phyloP scores from a whole-genome alignment of 257 asterid genomes.

The Mentha longifolia region DNA sequence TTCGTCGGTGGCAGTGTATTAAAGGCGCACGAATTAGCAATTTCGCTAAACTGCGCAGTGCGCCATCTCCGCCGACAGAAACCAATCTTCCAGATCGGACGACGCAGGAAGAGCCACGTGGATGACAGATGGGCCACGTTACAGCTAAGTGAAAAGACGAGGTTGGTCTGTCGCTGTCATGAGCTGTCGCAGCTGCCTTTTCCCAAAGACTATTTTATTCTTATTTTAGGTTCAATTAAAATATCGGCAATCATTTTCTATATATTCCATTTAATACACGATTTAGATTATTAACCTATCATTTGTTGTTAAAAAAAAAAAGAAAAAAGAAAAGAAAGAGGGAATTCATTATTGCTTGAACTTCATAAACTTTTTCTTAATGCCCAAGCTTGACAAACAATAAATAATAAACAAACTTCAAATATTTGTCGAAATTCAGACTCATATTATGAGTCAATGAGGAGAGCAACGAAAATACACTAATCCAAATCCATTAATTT shows the following conservation, averaged over 20 bases:
- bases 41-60: constrained; percentile 13
- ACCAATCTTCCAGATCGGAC: constrained; percentile 35
- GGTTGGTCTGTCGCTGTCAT: constrained; percentile 45
- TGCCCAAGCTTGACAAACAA: too few species aligned
- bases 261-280: background rate
- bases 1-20: constrained; percentile 38
- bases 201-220: background rate
- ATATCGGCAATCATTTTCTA: background rate
- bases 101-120: constrained; percentile 37
- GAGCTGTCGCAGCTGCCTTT: constrained; percentile 37
- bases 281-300: too few species aligned
- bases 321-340: too few species aligned
- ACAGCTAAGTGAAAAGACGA: constrained; percentile 40
- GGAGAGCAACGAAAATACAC: too few species aligned
- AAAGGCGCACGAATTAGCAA: constrained; percentile 16
- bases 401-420: too few species aligned
- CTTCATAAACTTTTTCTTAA: too few species aligned
- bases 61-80: constrained; percentile 46
- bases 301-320: too few species aligned
- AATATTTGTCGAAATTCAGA: too few species aligned
- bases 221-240: too few species aligned
- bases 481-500: too few species aligned
- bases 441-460: too few species aligned
- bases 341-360: too few species aligned
- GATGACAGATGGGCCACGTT: constrained; percentile 19